Evolutionary conservation across 208 protist species (phyloP).

Genomic region (Balamuthia mandrillaris): DNA sequence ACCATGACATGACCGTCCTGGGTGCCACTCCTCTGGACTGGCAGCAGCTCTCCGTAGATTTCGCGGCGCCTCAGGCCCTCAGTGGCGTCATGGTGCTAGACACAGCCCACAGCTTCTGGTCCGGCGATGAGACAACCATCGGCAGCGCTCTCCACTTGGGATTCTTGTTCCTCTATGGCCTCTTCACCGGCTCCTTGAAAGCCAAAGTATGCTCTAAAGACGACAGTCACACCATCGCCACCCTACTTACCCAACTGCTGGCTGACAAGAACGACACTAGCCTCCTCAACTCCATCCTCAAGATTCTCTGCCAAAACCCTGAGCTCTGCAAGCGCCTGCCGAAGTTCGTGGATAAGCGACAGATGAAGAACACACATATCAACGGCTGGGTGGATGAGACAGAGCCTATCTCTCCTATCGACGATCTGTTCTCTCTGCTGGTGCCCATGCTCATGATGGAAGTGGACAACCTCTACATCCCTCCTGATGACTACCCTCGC

Average conservation of each 20-base stretch:
- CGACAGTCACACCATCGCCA: slow-evolving; percentile 8
- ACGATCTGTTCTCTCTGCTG: slow-evolving; percentile 33
- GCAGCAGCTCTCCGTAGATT: slow-evolving; percentile 34
- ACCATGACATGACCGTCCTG: slow-evolving; percentile 27
- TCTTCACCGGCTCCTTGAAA: slow-evolving; percentile 49
- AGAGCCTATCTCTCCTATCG: slow-evolving; percentile 22
- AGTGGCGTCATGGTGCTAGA: slow-evolving; percentile 46
- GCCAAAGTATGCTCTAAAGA: slow-evolving; percentile 50
- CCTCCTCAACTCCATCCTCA: slow-evolving; percentile 17
- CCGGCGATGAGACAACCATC: slow-evolving; percentile 77
- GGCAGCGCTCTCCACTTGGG: slow-evolving; percentile 75
- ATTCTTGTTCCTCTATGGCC: slow-evolving; percentile 81
- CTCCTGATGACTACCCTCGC: slow-evolving; percentile 8
- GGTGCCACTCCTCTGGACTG: slow-evolving; percentile 25
- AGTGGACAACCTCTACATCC: slow-evolving; percentile 34
- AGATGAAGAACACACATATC: slow-evolving; percentile 39
- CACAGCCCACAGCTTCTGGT: slow-evolving; percentile 65
- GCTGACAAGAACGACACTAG: slow-evolving; percentile 35
- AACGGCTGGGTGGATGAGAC: slow-evolving; percentile 41
- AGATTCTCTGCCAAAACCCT: slow-evolving; percentile 41
- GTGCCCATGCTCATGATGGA: slow-evolving; percentile 45
- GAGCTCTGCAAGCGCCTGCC: slow-evolving; percentile 28
- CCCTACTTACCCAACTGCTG: slow-evolving; percentile 38
- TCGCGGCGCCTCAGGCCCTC: background rate
- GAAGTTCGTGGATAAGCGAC: slow-evolving; percentile 24